Evolutionary conservation across 495 filamentous ascomycete genomes (phyloP), one percentile per base, ranked within the genome.

Genomic region (Entonaema liquescens): DNA sequence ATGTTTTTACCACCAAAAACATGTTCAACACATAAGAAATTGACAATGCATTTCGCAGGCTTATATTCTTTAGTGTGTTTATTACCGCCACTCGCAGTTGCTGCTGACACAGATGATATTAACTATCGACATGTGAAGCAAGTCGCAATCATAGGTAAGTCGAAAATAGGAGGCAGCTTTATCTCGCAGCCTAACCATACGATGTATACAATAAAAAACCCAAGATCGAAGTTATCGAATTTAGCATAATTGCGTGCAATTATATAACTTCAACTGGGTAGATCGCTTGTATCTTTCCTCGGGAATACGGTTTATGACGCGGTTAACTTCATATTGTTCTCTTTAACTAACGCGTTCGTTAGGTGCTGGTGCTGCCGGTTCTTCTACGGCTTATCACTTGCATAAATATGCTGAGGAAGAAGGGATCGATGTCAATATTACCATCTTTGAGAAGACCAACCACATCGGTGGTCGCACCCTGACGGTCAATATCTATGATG

Each of bases 361-460:
- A 98, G 95, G 95, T 65, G 95, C 95, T 78, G 95, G 95, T 25
- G 89, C 95, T 52, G 96, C 86, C 17, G 96, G 95, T 12, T 87
- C 96, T 2, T 96, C 94, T 12, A 83, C 94, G 9, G 95, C 96
- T 35, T 95, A 95, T 77, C 87, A 93, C 68, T 80, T 99, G 35
- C 86, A 84, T 44, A 87, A 91, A 73, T 93, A 88, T 76, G 89
- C 92, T 19, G 76, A 83, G 1, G 69, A 85, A 42, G 75, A 82
- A 5, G 85, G 81, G 11, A 75, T 87, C 21, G 58, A 74, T 7
- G 73, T 93, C 50, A 89, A 95, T 68, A 90, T 98, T 75, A 98
- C 94, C 13, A 83, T 99, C 53, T 98, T 92, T 76, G 96, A 98
- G 75, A 91, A 91, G 49, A 88, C 86, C 17, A 80, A 83, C 26